Conservation (phyloP, 75 land plant species). For the Pinus albicaulis region DNA sequence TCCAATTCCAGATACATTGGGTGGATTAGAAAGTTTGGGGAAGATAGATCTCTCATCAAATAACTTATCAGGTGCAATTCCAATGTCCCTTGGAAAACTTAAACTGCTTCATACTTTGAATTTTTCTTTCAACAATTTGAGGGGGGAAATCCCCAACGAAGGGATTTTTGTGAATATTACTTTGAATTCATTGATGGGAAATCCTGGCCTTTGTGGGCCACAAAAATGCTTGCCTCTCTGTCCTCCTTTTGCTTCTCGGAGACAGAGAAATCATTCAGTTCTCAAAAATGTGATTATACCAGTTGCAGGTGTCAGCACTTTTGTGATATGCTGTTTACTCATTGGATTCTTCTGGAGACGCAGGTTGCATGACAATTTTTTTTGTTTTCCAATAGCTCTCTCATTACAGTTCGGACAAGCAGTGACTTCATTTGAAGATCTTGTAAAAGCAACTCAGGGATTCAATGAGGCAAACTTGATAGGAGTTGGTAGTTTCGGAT, state of each 20-base stretch:
- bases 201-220: conserved; percentile 7
- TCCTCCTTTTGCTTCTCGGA: background rate
- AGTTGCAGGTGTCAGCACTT: background rate
- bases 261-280: background rate
- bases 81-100: conserved; percentile 16
- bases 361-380: background rate
- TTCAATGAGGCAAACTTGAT: conserved; percentile 12
- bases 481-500: conserved; percentile 13
- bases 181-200: background rate
- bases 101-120: conserved; percentile 9
- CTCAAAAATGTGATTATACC: background rate
- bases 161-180: conserved; percentile 14
- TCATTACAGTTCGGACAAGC: too few species aligned
- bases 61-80: conserved; percentile 22
- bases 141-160: conserved; percentile 20
- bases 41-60: conserved; percentile 26
- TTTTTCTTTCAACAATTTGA: conserved; percentile 23
- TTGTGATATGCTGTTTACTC: background rate
- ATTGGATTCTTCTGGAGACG: background rate
- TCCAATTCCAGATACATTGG: conserved; percentile 18
- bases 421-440: conserved; percentile 9
- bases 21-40: conserved; percentile 16
- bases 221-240: background rate
- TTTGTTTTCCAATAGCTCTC: background rate
- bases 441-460: conserved; percentile 14